Percentiles rank a stretch among this genome's conserved stretches.
Evolutionary conservation across 768 basidiomycete genomes (phyloP).

Genomic region (Phlebiopsis flavidoalba): DNA sequence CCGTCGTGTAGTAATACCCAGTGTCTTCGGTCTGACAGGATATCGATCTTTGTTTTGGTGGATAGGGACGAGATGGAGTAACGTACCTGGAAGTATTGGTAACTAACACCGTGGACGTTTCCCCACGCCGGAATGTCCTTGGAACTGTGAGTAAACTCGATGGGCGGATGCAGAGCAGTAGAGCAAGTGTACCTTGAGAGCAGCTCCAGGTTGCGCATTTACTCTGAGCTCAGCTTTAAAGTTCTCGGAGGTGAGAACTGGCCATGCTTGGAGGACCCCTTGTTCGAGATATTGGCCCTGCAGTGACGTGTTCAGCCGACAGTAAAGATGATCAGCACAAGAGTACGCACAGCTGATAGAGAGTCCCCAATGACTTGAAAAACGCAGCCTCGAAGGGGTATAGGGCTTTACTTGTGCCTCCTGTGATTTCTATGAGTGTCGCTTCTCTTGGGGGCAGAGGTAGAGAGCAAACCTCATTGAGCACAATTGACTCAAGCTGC

Average conservation of each 20-base stretch:
- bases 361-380: conserved; percentile 61
- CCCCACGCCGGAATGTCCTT: conserved; percentile 49
- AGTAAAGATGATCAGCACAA: not conserved
- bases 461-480: conserved; percentile 36
- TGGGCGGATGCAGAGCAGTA: not conserved
- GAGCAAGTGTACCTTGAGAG: conserved; percentile 33
- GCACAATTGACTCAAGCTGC: conserved; percentile 40
- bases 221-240: conserved; percentile 50
- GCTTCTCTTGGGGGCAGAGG: no score
- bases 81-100: conserved; percentile 43
- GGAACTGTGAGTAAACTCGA: not conserved
- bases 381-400: conserved; percentile 34
- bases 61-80: not conserved
- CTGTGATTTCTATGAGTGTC: conserved; percentile 24
- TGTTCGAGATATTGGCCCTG: conserved; percentile 50
- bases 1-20: conserved; percentile 45
- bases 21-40: conserved; percentile 47
- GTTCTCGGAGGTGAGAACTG: conserved; percentile 43
- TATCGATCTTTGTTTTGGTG: not conserved
- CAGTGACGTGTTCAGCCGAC: not conserved
- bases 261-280: conserved; percentile 56
- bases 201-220: conserved; percentile 50
- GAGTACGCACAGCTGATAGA: conserved; percentile 40
- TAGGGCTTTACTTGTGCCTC: conserved; percentile 44
- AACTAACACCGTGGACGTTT: conserved; percentile 48